phyloP scores from a whole-genome alignment of 768 basidiomycete genomes.

The Panus rudis region DNA sequence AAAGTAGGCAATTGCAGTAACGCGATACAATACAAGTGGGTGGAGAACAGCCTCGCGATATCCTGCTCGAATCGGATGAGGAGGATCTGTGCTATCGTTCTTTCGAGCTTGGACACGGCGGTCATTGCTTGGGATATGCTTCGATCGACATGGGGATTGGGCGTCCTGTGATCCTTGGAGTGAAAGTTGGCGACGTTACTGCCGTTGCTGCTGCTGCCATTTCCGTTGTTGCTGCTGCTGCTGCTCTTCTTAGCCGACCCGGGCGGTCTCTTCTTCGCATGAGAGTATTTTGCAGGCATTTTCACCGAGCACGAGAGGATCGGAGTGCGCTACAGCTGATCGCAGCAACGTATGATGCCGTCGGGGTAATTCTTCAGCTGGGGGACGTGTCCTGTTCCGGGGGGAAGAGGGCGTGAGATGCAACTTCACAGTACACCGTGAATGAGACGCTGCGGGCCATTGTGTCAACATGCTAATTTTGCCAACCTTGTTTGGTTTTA shows the following conservation, averaged over 20 bases:
- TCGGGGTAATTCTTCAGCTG: too few relatives aligned
- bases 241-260: constrained; percentile 38
- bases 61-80: constrained; percentile 69
- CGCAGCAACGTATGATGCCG: too few relatives aligned
- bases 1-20: constrained; percentile 63
- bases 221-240: constrained; percentile 12
- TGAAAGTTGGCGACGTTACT: too few relatives aligned
- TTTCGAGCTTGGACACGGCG: constrained; percentile 61
- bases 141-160: constrained; percentile 46
- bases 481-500: too few relatives aligned
- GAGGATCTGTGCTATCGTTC: constrained; percentile 60
- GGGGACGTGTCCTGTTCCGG: too few relatives aligned
- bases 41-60: constrained; percentile 68
- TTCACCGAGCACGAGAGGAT: too few relatives aligned
- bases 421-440: too few relatives aligned
- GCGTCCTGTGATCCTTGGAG: constrained; percentile 26
- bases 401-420: too few relatives aligned
- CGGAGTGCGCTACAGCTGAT: too few relatives aligned
- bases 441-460: too few relatives aligned
- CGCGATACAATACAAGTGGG: constrained; percentile 56
- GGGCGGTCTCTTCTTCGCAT: constrained; percentile 59
- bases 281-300: constrained; percentile 71
- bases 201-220: too few relatives aligned
- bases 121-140: constrained; percentile 49
- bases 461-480: too few relatives aligned